Evolutionary conservation across 371 early-diverging fungal genomes (phyloP), one percentile per base, ranked within the genome.

Genomic region (Rhizopus stolonifer): DNA sequence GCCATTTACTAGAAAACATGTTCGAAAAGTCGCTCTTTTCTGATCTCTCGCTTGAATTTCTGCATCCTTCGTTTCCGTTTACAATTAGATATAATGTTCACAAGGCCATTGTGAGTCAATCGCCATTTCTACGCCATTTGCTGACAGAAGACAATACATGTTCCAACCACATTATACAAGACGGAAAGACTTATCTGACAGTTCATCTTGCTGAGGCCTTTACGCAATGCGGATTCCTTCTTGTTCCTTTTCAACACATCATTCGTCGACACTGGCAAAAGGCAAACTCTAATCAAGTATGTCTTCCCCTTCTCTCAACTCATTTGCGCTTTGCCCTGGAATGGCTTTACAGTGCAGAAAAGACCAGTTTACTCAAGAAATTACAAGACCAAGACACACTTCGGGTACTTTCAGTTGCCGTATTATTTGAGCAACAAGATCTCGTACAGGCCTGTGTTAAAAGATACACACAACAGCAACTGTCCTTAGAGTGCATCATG

Each of bases 241-340:
- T 75, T 14, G 64, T 69, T 1, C 76, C 76, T 0, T 71, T 69
- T 46, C 72, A 75, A 31, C 76, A 75, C 46, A 75, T 75, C 36
- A 58, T 75, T 21, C 60, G 69, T 22, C 69, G 76, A 15, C 57
- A 71, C 36, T 75, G 70, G 74, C 70, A 74, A 56, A 61, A 58
- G 29, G 54, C 68, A 10, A 34, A 45, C 24, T 15, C 42, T n/a
- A 31, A 19, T 9, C 39, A 49, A 2, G 14, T 18, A 31, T 29
- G 18, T 15, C 54, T 42, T 19, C 32, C 69, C 46, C 31, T 77
- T 19, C 48, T 77, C 2, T 47, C 70, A 4, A 65, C 67, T 0
- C 77, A 77, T 46, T 49, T 77, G 17, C 69, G 74, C n/a, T 73
- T 69, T 56, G 69, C 59, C 0, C 43, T 77, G 8, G 59, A 61